Evolutionary conservation across 148 eudicot species (phyloP).

Genomic region (Vaccinium corymbosum): DNA sequence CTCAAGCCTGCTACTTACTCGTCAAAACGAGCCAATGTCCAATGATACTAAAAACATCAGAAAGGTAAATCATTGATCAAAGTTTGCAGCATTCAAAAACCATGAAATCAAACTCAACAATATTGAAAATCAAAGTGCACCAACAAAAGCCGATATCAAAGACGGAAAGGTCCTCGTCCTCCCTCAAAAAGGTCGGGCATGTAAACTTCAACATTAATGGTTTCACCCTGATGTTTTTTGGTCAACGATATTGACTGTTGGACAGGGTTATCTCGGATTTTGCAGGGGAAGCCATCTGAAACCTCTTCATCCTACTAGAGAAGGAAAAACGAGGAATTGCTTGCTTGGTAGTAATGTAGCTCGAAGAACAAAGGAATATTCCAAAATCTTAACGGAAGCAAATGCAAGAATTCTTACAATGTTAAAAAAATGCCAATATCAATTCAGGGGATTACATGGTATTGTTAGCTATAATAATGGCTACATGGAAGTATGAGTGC

Average conservation of each 20-base stretch:
- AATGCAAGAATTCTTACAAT: background rate
- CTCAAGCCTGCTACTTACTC: background rate
- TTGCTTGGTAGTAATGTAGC: background rate
- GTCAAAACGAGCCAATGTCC: background rate
- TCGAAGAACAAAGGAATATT: too few species aligned
- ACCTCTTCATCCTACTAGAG: slow-evolving; percentile 27
- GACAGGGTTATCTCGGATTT: slow-evolving; percentile 38
- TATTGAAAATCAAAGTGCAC: background rate
- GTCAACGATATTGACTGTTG: slow-evolving; percentile 39
- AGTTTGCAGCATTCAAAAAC: background rate
- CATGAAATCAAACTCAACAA: background rate
- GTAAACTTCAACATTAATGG: slow-evolving; percentile 45
- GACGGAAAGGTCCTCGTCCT: background rate
- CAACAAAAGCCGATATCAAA: background rate
- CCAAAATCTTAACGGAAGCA: too few species aligned
- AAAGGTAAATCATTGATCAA: background rate
- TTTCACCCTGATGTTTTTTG: slow-evolving; percentile 47
- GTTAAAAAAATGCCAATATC: background rate
- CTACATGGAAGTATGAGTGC: background rate
- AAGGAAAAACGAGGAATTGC: background rate
- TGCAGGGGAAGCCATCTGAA: slow-evolving; percentile 41
- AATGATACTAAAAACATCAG: background rate
- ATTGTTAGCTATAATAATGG: background rate
- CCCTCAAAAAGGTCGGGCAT: background rate
- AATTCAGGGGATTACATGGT: background rate